Conservation (phyloP, 2,329 filamentous ascomycete species). For the Clarireedia homoeocarpa region DNA sequence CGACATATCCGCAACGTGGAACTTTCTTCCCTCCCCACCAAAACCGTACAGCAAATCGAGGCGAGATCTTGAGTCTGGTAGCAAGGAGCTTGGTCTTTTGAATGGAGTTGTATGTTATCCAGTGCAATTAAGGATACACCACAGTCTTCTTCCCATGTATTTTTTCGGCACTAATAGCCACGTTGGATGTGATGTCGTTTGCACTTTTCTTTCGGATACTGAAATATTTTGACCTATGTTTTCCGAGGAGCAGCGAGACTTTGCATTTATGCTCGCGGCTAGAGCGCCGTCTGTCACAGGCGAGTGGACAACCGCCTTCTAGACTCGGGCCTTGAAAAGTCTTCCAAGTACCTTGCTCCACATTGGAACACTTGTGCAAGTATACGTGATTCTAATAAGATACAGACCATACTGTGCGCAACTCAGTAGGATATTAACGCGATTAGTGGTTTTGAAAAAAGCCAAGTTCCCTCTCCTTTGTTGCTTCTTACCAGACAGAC, state of each 20-base stretch:
- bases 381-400: constrained; percentile 58
- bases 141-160: too few relatives aligned
- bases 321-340: constrained; percentile 37
- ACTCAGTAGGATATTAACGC: constrained; percentile 61
- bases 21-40: constrained; percentile 41
- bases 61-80: constrained; percentile 37
- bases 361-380: constrained; percentile 50
- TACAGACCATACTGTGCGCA: constrained; percentile 64
- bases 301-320: constrained; percentile 44
- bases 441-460: constrained; percentile 58
- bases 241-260: constrained; percentile 39
- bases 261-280: constrained; percentile 41
- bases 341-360: constrained; percentile 50
- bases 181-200: constrained; percentile 36
- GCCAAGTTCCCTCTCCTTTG: constrained; percentile 42
- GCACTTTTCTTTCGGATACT: constrained; percentile 37
- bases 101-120: constrained; percentile 31
- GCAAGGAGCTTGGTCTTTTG: constrained; percentile 29
- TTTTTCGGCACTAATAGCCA: constrained; percentile 35
- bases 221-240: constrained; percentile 38
- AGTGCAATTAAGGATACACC: constrained; percentile 36
- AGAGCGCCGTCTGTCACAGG: constrained; percentile 22
- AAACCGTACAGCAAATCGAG: constrained; percentile 39
- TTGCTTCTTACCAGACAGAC: constrained; percentile 68
- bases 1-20: constrained; percentile 46